Evolutionary conservation across 257 asterid species (phyloP).

Genomic region (Solanum corneliomulleri): DNA sequence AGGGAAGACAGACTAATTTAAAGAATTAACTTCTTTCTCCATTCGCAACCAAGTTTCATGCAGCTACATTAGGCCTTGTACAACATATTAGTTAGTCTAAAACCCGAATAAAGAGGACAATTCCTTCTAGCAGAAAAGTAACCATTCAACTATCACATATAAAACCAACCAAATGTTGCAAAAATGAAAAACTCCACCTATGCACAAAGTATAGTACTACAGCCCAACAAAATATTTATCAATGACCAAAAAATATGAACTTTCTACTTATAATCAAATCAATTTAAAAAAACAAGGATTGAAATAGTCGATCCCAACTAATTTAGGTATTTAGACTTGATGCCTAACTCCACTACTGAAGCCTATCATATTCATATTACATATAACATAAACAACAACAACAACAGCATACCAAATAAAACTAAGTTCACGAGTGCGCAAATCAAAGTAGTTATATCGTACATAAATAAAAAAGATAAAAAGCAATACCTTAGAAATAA

Average conservation of each 20-base stretch:
- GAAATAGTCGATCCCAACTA: neutral
- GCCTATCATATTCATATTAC: neutral
- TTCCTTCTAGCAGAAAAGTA: neutral
- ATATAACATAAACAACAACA: neutral
- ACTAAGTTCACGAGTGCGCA: no score
- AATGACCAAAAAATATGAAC: neutral
- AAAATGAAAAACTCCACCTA: neutral
- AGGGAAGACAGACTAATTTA: neutral
- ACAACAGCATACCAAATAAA: neutral
- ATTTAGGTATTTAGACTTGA: neutral
- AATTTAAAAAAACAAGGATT: neutral
- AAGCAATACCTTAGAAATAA: constrained; percentile 49
- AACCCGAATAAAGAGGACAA: neutral
- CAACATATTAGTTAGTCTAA: neutral
- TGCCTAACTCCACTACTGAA: neutral
- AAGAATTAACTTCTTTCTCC: neutral
- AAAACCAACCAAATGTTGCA: neutral
- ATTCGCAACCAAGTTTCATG: neutral
- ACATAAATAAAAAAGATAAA: neutral
- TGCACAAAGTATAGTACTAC: neutral
- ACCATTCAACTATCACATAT: neutral
- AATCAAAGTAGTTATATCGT: neutral
- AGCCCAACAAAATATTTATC: neutral
- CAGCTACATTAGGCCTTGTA: neutral
- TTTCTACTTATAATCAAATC: neutral